Conservation (phyloP, 2,329 filamentous ascomycete species). For the Hypoxylon sp. region DNA sequence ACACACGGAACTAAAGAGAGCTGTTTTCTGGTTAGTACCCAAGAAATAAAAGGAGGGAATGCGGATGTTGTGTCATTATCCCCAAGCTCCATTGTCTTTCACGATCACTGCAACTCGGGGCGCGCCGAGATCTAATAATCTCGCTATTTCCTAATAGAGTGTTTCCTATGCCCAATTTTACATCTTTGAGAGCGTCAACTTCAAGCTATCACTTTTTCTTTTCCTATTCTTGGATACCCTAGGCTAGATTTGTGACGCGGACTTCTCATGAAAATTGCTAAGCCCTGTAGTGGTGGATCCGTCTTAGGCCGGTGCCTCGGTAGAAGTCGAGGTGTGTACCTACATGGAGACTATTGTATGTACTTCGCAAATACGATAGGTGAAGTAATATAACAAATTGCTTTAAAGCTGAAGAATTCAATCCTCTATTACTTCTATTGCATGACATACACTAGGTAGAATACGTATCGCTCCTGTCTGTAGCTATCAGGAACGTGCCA, state of each 20-base stretch:
- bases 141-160: conserved; percentile 20
- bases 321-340: conserved; percentile 4
- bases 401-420: not conserved
- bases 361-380: not conserved
- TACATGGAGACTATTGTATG: not conserved
- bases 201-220: not conserved
- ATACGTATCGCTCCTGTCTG: not conserved
- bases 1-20: not conserved
- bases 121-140: conserved; percentile 30
- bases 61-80: conserved; percentile 12
- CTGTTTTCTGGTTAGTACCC: not conserved
- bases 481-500: not conserved
- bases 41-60: conserved; percentile 9
- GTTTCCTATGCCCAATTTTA: conserved; percentile 1
- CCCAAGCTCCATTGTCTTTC: conserved; percentile 17
- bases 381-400: not conserved
- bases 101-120: conserved; percentile 16
- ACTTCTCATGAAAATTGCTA: conserved; percentile 4
- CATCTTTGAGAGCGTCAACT: not conserved
- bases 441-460: not conserved
- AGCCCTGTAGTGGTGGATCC: conserved; percentile 20
- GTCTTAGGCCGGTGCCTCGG: conserved; percentile 1
- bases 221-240: not conserved
- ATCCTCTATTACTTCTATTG: not conserved
- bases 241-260: conserved; percentile 3